These are phyloP conservation scores for Picea abies DNA, from an alignment of 83 land plant genomes.

Conservation along the genomic window DNA sequence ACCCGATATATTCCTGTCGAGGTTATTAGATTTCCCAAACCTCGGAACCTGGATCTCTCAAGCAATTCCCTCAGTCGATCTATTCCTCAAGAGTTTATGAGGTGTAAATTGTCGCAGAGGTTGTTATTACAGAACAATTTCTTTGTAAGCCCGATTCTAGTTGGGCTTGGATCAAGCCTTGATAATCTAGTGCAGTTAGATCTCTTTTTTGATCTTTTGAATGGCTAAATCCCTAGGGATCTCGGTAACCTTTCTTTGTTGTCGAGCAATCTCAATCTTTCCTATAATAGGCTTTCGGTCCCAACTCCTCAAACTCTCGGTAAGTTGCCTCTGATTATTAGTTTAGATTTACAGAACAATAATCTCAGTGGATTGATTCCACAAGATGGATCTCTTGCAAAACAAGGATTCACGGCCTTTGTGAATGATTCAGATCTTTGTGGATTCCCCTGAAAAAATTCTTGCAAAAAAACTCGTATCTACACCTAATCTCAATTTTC, in stretches of 20 bases:
- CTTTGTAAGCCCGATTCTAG: slow-evolving; percentile 60
- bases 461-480: slow-evolving; percentile 32
- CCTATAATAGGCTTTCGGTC: slow-evolving; percentile 64
- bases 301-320: slow-evolving; percentile 59
- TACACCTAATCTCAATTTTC: slow-evolving; percentile 17
- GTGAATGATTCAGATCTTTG: slow-evolving; percentile 64
- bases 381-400: slow-evolving; percentile 61
- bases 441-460: slow-evolving; percentile 61
- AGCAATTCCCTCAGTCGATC: slow-evolving; percentile 53
- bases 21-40: slow-evolving; percentile 44
- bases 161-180: slow-evolving; percentile 55
- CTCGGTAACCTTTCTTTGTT: slow-evolving; percentile 61
- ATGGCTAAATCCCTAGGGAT: slow-evolving; percentile 56
- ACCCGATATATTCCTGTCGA: slow-evolving; percentile 61
- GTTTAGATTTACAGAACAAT: slow-evolving; percentile 69
- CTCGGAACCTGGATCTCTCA: slow-evolving; percentile 74
- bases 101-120: slow-evolving; percentile 61
- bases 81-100: slow-evolving; percentile 32
- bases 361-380: slow-evolving; percentile 79
- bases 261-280: slow-evolving; percentile 65
- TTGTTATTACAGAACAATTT: slow-evolving; percentile 45
- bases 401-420: slow-evolving; percentile 79
- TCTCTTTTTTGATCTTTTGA: slow-evolving; percentile 52
- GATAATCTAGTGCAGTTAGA: slow-evolving; percentile 58
- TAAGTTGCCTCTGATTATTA: slow-evolving; percentile 59